These are phyloP conservation scores for Pseudocercospora pini-densiflorae DNA, from an alignment of 2,329 filamentous ascomycete species.

Conservation along the genomic window DNA sequence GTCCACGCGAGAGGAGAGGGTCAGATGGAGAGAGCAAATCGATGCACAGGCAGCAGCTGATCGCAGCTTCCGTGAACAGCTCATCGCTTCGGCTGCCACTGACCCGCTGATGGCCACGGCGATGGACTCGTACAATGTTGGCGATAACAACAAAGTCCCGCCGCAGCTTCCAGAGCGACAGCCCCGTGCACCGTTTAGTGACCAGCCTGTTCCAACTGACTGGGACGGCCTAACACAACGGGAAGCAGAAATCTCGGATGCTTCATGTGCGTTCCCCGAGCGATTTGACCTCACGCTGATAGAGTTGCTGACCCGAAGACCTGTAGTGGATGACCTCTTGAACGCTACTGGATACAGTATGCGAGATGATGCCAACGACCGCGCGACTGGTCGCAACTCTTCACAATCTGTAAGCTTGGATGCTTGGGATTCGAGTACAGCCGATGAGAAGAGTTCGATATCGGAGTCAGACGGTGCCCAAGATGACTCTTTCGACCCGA, in stretches of 20 bases:
- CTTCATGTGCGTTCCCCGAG: conserved; percentile 30
- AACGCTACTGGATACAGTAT: conserved; percentile 47
- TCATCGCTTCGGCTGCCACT: conserved; percentile 20
- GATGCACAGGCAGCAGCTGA: conserved; percentile 33
- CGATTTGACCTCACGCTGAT: neutral
- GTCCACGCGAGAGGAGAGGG: conserved; percentile 65
- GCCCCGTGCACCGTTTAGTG: neutral
- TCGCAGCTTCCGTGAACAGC: conserved; percentile 39
- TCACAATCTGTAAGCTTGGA: conserved; percentile 13
- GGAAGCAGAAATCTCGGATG: conserved; percentile 41
- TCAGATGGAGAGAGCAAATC: conserved; percentile 55
- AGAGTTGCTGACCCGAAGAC: neutral
- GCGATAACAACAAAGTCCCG: conserved; percentile 1
- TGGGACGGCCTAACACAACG: conserved; percentile 36
- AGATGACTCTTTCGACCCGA: conserved; percentile 25
- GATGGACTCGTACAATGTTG: neutral
- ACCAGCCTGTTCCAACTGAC: conserved; percentile 37
- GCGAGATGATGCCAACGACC: conserved; percentile 20
- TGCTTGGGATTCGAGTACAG: conserved; percentile 20
- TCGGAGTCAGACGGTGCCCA: conserved; percentile 8
- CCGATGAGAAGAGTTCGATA: conserved; percentile 14
- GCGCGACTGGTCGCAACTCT: neutral
- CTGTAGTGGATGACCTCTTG: conserved; percentile 47
- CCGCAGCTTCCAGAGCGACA: conserved; percentile 16
- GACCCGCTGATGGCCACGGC: conserved; percentile 38